Conservation (phyloP, 2,329 filamentous ascomycete genomes). For the Tolypocladium cylindrosporum region DNA sequence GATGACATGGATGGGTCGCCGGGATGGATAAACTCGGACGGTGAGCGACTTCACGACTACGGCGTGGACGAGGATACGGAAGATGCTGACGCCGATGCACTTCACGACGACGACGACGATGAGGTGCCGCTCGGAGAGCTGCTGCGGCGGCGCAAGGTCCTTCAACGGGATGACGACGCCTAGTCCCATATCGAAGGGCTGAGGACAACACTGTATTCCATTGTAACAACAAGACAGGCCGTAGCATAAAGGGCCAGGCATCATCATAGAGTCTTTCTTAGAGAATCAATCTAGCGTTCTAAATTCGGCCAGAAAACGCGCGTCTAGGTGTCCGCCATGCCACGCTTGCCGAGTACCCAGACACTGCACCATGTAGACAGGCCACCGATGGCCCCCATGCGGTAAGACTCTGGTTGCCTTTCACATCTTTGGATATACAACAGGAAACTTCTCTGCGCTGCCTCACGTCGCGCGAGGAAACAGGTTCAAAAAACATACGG, state of each 20-base stretch:
- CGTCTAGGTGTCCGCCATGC: not conserved
- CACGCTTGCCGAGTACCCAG: not conserved
- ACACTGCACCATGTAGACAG: not conserved
- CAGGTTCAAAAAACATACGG: not conserved
- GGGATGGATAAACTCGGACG: slow-evolving; percentile 66
- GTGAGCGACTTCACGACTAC: slow-evolving; percentile 64
- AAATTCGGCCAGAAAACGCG: not conserved
- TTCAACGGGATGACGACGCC: slow-evolving; percentile 19
- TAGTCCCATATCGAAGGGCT: slow-evolving; percentile 9
- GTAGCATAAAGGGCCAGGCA: not conserved
- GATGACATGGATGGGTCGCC: slow-evolving; percentile 21
- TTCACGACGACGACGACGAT: slow-evolving; percentile 17
- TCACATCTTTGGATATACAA: not conserved
- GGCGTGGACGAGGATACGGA: slow-evolving; percentile 72
- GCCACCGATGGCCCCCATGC: not conserved
- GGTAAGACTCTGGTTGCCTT: not conserved
- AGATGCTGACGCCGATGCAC: slow-evolving; percentile 12
- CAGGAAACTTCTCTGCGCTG: not conserved
- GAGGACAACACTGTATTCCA: not conserved
- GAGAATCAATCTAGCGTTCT: not conserved
- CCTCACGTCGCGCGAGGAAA: not conserved
- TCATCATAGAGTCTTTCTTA: not conserved
- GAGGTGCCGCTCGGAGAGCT: slow-evolving; percentile 64
- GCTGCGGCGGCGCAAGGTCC: slow-evolving; percentile 42
- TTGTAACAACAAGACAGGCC: not conserved